Evolutionary conservation across 2,329 filamentous ascomycete genomes (phyloP).

Genomic region (Alternaria triticimaculans): DNA sequence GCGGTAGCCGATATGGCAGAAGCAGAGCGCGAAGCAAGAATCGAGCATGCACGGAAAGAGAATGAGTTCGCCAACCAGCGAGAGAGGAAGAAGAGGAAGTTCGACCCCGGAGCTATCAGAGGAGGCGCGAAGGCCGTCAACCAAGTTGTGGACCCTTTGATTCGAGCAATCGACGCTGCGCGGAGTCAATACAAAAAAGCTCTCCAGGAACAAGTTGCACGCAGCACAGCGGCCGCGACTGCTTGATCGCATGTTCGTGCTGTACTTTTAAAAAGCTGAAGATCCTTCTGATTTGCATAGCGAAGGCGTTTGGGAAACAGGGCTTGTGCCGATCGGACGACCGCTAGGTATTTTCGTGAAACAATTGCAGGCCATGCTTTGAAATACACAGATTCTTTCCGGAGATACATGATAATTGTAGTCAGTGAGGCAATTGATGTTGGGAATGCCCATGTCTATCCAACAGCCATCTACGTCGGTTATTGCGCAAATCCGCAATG

Average conservation of each 20-base stretch:
- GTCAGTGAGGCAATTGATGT: background rate
- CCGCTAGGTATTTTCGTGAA: background rate
- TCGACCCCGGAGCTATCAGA: slow-evolving; percentile 70
- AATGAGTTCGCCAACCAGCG: slow-evolving; percentile 73
- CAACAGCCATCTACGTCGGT: slow-evolving; percentile 1
- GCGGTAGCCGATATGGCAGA: slow-evolving; percentile 84
- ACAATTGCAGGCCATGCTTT: background rate
- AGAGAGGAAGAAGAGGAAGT: slow-evolving; percentile 75
- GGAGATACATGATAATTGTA: background rate
- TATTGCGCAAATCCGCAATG: background rate
- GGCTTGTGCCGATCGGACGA: background rate
- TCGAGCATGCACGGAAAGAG: slow-evolving; percentile 71
- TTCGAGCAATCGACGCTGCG: slow-evolving; percentile 73
- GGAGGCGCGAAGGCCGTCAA: slow-evolving; percentile 80
- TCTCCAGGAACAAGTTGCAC: slow-evolving; percentile 63
- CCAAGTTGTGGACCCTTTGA: slow-evolving; percentile 76
- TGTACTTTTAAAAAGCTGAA: background rate
- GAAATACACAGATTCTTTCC: background rate
- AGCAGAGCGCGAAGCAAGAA: slow-evolving; percentile 69
- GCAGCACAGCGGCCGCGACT: slow-evolving; percentile 5
- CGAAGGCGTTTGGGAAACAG: slow-evolving; percentile 33
- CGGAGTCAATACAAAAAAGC: slow-evolving; percentile 74
- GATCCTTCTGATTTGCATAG: slow-evolving; percentile 34
- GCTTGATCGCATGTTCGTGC: too few species aligned
- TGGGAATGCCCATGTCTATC: background rate